A percentile compares a stretch with the other conserved stretches of the same genome.
Conservation (phyloP, 1,284 basidiomycete genomes). For the Sporisorium scitamineum region DNA sequence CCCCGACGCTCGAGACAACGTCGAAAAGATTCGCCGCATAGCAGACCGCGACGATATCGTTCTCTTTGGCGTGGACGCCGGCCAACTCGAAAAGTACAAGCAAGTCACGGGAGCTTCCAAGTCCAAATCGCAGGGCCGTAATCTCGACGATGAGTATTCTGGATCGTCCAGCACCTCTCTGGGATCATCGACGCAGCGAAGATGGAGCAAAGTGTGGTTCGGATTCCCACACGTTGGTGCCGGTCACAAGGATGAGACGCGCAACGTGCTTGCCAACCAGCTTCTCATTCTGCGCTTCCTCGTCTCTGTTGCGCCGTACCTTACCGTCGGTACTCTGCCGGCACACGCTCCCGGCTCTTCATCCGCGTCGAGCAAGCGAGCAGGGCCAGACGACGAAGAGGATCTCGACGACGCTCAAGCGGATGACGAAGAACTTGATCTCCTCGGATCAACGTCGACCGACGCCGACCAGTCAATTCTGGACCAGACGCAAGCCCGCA, state of each 20-base stretch:
- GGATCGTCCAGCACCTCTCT: neutral
- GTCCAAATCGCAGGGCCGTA: constrained; percentile 9
- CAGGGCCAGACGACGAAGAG: constrained; percentile 40
- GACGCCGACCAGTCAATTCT: constrained; percentile 58
- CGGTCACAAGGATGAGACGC: constrained; percentile 91
- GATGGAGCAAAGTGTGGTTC: constrained; percentile 86
- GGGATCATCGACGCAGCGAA: constrained; percentile 59
- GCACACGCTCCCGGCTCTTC: constrained; percentile 58
- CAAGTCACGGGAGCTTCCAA: constrained; percentile 63
- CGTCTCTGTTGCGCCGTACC: constrained; percentile 77
- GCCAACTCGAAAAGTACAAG: constrained; percentile 76
- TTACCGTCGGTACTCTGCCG: constrained; percentile 71
- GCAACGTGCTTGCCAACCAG: constrained; percentile 93
- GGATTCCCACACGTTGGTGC: constrained; percentile 98
- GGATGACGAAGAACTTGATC: constrained; percentile 13
- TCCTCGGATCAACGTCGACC: neutral
- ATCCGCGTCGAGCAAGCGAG: constrained; percentile 46
- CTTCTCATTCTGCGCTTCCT: constrained; percentile 86
- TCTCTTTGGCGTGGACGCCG: constrained; percentile 87
- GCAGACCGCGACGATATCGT: constrained; percentile 76
- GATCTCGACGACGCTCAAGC: constrained; percentile 19
- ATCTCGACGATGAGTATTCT: constrained; percentile 10
- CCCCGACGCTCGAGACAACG: constrained; percentile 79
- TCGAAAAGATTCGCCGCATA: constrained; percentile 69
- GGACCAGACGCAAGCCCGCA: constrained; percentile 28